These are phyloP conservation scores for Thelonectria olida DNA, from an alignment of 2,329 filamentous ascomycete species.

Conservation along the genomic window DNA sequence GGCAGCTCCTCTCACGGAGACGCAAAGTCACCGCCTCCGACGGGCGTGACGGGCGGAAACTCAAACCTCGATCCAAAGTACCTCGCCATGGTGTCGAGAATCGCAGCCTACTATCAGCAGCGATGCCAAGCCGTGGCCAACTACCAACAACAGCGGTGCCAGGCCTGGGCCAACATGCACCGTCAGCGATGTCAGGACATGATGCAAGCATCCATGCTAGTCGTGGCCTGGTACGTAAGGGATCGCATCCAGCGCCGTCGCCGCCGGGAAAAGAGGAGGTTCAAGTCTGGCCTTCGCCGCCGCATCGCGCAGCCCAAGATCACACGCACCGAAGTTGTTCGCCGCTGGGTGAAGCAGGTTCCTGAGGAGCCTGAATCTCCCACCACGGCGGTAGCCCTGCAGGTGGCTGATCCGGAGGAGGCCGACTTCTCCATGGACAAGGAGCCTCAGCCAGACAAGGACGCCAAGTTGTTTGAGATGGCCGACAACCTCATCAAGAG, in stretches of 20 bases:
- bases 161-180: conserved; percentile 57
- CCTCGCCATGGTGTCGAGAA: conserved; percentile 56
- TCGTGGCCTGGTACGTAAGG: conserved; percentile 60
- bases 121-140: conserved; percentile 57
- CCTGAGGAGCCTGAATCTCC: conserved; percentile 47
- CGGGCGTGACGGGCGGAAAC: conserved; percentile 36
- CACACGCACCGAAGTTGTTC: conserved; percentile 51
- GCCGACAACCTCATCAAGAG: conserved; percentile 59
- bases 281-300: conserved; percentile 50
- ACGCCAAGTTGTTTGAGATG: conserved; percentile 53
- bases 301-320: conserved; percentile 46
- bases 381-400: conserved; percentile 36
- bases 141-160: conserved; percentile 58
- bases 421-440: conserved; percentile 52
- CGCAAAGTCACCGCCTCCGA: conserved; percentile 33
- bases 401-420: conserved; percentile 50
- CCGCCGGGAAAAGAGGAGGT: conserved; percentile 51
- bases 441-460: conserved; percentile 51
- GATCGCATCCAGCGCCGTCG: conserved; percentile 56
- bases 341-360: conserved; percentile 54
- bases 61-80: conserved; percentile 52
- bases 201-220: conserved; percentile 59
- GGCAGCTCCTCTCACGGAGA: conserved; percentile 31
- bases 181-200: conserved; percentile 58
- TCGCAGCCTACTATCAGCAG: conserved; percentile 59